Conservation (phyloP, 768 basidiomycete genomes). For the Cantharellus anzutake region DNA sequence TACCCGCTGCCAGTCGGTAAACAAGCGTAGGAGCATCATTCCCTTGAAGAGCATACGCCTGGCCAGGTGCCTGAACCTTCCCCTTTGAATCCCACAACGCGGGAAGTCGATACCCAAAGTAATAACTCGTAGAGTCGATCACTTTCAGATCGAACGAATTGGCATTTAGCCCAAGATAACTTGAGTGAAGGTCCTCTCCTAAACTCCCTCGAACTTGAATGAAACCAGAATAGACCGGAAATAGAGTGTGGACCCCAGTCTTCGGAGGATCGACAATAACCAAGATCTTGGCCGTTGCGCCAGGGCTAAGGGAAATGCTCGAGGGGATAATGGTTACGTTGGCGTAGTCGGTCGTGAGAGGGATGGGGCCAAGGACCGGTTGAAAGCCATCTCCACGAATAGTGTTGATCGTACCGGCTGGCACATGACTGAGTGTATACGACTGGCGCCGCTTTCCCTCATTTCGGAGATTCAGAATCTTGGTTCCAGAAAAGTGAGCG, state of each 20-base stretch:
- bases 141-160: slow-evolving; percentile 30
- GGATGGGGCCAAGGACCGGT: slow-evolving; percentile 30
- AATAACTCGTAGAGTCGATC: slow-evolving; percentile 24
- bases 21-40: background rate
- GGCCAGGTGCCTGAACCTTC: background rate
- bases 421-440: slow-evolving; percentile 32
- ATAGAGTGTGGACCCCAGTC: slow-evolving; percentile 22
- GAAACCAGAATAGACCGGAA: slow-evolving; percentile 43
- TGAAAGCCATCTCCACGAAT: slow-evolving; percentile 13
- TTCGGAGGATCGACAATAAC: slow-evolving; percentile 30
- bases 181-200: slow-evolving; percentile 16
- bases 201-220: slow-evolving; percentile 18
- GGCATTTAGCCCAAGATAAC: slow-evolving; percentile 27
- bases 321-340: slow-evolving; percentile 27
- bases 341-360: slow-evolving; percentile 25
- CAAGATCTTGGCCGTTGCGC: slow-evolving; percentile 22
- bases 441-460: slow-evolving; percentile 23
- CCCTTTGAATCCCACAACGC: background rate
- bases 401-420: slow-evolving; percentile 22
- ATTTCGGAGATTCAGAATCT: slow-evolving; percentile 26
- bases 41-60: too few species aligned
- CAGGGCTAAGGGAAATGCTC: slow-evolving; percentile 27
- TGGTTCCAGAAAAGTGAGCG: slow-evolving; percentile 5
- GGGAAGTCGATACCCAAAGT: background rate
- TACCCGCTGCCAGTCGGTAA: slow-evolving; percentile 5